These are phyloP conservation scores for Pythium apleroticum DNA, from an alignment of 352 stramenopile species.

Conservation along the genomic window DNA sequence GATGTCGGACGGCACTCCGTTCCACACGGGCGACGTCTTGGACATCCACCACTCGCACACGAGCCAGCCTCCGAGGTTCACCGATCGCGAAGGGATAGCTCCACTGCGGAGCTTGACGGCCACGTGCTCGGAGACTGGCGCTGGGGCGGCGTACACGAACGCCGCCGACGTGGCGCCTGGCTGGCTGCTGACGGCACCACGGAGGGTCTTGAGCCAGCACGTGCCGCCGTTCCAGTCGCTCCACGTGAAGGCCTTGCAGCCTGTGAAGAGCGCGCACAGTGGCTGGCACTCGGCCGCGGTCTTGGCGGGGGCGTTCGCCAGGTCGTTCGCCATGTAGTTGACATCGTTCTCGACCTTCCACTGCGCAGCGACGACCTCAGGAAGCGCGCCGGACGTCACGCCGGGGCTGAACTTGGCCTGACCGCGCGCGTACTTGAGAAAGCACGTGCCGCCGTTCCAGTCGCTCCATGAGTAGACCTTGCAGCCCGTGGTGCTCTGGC, in stretches of 20 bases:
- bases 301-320: background rate
- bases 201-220: conserved; percentile 48
- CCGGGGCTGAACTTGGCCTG: conserved; percentile 1
- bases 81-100: conserved; percentile 30
- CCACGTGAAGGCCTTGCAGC: conserved; percentile 35
- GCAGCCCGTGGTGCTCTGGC: conserved; percentile 6
- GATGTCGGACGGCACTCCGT: conserved; percentile 40
- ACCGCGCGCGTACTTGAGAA: conserved; percentile 38
- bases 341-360: background rate
- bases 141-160: background rate
- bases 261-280: background rate
- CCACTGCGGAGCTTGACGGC: conserved; percentile 26
- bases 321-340: conserved; percentile 9
- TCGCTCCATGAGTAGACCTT: conserved; percentile 38
- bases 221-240: conserved; percentile 45
- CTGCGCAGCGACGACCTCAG: background rate
- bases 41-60: conserved; percentile 54
- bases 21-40: conserved; percentile 55
- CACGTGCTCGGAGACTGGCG: conserved; percentile 13
- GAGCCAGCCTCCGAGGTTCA: conserved; percentile 58
- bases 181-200: background rate
- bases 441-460: conserved; percentile 51
- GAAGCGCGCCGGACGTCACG: background rate
- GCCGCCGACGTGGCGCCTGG: background rate
- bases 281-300: background rate